Evolutionary conservation across 2,329 filamentous ascomycete genomes (phyloP), one percentile per base, ranked within the genome.

Genomic region (Aspergillus sp.): DNA sequence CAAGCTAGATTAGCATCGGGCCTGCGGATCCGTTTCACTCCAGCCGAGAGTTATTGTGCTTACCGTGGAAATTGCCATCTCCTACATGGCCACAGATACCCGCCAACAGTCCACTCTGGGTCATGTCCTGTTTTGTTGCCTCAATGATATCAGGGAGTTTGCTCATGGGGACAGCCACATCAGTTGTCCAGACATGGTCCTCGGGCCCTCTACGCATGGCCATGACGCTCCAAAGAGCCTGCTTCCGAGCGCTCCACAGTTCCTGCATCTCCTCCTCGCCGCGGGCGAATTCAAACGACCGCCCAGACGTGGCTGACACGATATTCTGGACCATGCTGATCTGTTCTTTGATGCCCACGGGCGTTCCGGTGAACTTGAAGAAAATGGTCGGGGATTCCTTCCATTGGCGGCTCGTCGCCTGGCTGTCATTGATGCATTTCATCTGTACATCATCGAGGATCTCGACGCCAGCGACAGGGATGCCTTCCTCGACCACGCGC

Each of bases 391-490:
- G 85, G 0, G 75, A 73, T 64, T 89, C 87, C 52, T 82, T 81
- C 88, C 88, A 91, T 35, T 74, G 75, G 20, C 77, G 67, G 40
- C 67, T 70, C 2, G 76, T 79, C 8, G 70, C 66, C 33, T 74
- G 65, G 53, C 74, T 76, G 43, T 72, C 70, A 59, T 87, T 87
- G 70, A 87, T 86, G 67, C 81, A 85, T 57, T 77, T 74, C 84
- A 96, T 96, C 76, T 95, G 91, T 52, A 91, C 87, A 67, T 95
- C 91, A 73, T 96, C 92, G 24, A 96, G 78, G 52, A 96, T 88
- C 74, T 96, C 92, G 41, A 96, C 85, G n/a, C 92, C 92, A 0
- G 92, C 91, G 40, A 96, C 86, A 26, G 89, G 89, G 10, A 96
- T 82, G 22, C 90, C 91, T 49, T 87, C 82, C 42, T 83, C 84